Base-by-base conservation (phyloP, 192 early-diverging fungal species). In the Helicostylum pulchrum region DNA sequence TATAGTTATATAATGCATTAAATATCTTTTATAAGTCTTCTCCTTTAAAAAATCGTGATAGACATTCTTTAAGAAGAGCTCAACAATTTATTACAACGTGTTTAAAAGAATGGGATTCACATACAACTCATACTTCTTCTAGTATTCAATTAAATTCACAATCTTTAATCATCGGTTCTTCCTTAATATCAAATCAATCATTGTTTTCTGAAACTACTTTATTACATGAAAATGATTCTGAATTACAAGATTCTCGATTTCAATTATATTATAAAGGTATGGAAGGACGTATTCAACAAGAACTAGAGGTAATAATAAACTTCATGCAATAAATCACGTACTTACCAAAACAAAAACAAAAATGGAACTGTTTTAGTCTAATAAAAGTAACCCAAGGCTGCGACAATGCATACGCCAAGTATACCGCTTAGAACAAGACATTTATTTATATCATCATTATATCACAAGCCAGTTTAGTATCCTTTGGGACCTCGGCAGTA, bases 161-260 rank as follows among this genome's bases (percentile, higher is more conserved):
- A 39, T 39, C 36, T 9, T 6, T 39, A 10, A 10, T 39, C 6
- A 39, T 39, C 1, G 36, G 36, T 1, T 48, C 47, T 19, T 46
- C 15, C 10, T n/a, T 48, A 1, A 48, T 19, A 48, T 7, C 47
- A 48, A 19, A 48, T 19, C 14, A 48, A 48, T 48, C 14, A 17
- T 6, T 48, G 15, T 48, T 48, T 48, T 48, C 14, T 3, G 47
- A 48, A 19, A 48, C 47, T 2, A 19, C 47, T 2, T 48, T 15
- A 48, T 48, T 21, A 9, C 51, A 56, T 56, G 54, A 56, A 56
- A 56, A 56, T 10, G 36, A 39, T 39, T 39, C 54, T 19, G 54
- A 56, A 56, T 4, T 17, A 39, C 32, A 56, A 30, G 54, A 56
- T 56, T 34, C 31, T 36, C 54, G 34, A 9, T 56, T 56, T 39